phyloP scores from a whole-genome alignment of 352 stramenopile genomes.

The Phytophthora nicotianae region DNA sequence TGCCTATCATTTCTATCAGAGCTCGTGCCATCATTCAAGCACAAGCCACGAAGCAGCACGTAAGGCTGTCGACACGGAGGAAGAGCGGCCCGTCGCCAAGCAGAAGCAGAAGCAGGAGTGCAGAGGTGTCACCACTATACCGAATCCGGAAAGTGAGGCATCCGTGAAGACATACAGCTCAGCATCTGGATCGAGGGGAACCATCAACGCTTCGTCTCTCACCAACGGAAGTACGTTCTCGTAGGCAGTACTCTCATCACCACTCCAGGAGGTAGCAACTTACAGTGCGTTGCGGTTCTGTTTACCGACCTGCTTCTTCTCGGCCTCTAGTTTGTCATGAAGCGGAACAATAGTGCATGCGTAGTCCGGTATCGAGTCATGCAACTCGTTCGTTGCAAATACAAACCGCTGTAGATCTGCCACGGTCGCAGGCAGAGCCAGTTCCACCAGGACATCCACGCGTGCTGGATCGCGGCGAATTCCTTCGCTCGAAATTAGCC shows the following conservation, averaged over 20 bases:
- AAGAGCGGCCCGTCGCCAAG: no score
- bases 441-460: background rate
- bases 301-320: background rate
- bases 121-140: background rate
- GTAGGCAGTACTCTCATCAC: background rate
- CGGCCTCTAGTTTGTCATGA: background rate
- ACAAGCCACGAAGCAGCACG: no score
- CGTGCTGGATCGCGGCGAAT: constrained; percentile 16
- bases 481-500: constrained; percentile 10
- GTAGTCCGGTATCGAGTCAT: background rate
- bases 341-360: background rate
- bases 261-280: background rate
- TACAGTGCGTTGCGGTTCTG: background rate
- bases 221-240: background rate
- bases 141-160: background rate
- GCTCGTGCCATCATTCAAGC: no score
- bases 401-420: constrained; percentile 4
- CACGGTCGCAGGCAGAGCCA: background rate
- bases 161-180: background rate
- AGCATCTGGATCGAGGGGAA: background rate
- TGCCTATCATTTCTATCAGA: no score
- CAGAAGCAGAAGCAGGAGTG: no score
- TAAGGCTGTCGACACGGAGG: no score
- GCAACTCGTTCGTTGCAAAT: background rate
- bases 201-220: background rate